These are phyloP conservation scores for Wallacemonas sp. DNA, from an alignment of 208 protist species.

Conservation along the genomic window DNA sequence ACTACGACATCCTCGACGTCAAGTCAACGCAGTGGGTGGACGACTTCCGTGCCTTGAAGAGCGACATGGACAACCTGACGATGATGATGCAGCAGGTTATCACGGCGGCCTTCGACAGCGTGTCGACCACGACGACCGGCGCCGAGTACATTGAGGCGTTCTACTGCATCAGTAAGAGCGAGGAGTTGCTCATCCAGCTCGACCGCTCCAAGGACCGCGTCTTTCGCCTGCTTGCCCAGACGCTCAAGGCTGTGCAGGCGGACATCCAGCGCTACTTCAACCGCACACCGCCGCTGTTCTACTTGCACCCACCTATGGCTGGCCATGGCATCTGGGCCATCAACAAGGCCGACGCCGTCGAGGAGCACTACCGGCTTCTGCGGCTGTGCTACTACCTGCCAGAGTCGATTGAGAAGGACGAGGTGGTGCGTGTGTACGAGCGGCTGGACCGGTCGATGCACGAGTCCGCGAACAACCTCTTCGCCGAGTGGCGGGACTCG, in stretches of 20 bases:
- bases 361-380: constrained; percentile 48
- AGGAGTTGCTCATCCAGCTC: constrained; percentile 92
- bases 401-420: constrained; percentile 74
- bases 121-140: constrained; percentile 87
- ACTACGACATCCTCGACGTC: constrained; percentile 97
- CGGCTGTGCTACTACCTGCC: constrained; percentile 83
- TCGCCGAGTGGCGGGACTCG: constrained; percentile 68
- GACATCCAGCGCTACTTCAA: constrained; percentile 93
- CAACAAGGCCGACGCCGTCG: constrained; percentile 57
- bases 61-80: constrained; percentile 95
- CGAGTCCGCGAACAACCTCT: constrained; percentile 78
- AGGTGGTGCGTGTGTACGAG: constrained; percentile 73
- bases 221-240: constrained; percentile 80
- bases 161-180: constrained; percentile 91
- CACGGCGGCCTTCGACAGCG: constrained; percentile 93
- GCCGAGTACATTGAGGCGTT: constrained; percentile 97
- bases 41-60: constrained; percentile 96
- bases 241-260: constrained; percentile 85
- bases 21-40: constrained; percentile 97
- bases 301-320: constrained; percentile 87
- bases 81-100: constrained; percentile 97
- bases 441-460: constrained; percentile 79
- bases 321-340: constrained; percentile 93
- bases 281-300: constrained; percentile 86
- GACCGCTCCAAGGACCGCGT: constrained; percentile 92